Evolutionary conservation across 768 basidiomycete genomes (phyloP).

Genomic region (Rhodosporidiobolus sp.): DNA sequence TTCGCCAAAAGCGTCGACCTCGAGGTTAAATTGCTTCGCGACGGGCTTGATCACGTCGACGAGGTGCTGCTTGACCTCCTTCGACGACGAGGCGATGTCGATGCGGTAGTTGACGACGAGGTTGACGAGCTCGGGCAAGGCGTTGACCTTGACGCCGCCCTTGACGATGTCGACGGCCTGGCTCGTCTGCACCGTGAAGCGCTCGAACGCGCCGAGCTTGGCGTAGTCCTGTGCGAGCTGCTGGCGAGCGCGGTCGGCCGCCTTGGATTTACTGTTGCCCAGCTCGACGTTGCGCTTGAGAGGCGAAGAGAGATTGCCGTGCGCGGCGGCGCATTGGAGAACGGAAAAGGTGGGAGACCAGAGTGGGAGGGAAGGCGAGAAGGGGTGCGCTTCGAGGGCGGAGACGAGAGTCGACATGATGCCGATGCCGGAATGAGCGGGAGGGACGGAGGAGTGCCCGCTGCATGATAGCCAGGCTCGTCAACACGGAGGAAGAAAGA

Average conservation of each 20-base stretch:
- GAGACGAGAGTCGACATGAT: slow-evolving; percentile 68
- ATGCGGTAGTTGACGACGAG: slow-evolving; percentile 22
- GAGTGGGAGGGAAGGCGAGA: slow-evolving; percentile 1
- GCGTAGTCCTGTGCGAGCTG: background rate
- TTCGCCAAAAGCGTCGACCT: slow-evolving; percentile 2
- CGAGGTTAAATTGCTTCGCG: slow-evolving; percentile 6
- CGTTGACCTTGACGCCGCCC: slow-evolving; percentile 30
- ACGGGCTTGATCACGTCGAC: background rate
- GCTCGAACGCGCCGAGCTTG: background rate
- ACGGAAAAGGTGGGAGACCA: slow-evolving; percentile 5
- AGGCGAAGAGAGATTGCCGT: background rate
- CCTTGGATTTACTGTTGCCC: background rate
- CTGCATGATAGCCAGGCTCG: slow-evolving; percentile 46
- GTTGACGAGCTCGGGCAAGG: slow-evolving; percentile 17
- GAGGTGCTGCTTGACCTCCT: slow-evolving; percentile 12
- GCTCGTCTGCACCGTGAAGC: slow-evolving; percentile 8
- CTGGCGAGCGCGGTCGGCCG: background rate
- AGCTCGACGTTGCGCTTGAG: slow-evolving; percentile 1
- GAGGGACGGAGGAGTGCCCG: slow-evolving; percentile 85
- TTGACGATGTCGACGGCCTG: slow-evolving; percentile 23
- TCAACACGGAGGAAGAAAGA: too few species aligned
- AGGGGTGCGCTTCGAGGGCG: slow-evolving; percentile 19
- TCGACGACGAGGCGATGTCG: background rate
- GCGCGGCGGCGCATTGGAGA: slow-evolving; percentile 20
- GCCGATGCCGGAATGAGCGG: slow-evolving; percentile 73